These are phyloP conservation scores for Candida ipomoeae DNA, from an alignment of 805 yeast species.

Conservation along the genomic window DNA sequence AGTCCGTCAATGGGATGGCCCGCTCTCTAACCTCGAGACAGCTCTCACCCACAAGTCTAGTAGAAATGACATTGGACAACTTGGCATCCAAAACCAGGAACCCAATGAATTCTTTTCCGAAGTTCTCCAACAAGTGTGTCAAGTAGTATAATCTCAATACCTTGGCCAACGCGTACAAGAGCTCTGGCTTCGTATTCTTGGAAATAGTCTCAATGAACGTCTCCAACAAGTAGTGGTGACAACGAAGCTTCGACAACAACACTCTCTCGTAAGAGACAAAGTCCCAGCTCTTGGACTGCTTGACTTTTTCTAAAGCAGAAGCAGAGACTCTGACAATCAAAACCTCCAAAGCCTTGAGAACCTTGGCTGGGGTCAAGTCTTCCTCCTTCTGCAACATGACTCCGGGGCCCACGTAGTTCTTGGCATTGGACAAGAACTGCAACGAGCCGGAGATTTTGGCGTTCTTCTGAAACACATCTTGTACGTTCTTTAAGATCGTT, in stretches of 20 bases:
- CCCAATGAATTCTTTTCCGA: slow-evolving; percentile 36
- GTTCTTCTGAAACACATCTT: slow-evolving; percentile 21
- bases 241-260: slow-evolving; percentile 38
- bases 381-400: slow-evolving; percentile 6
- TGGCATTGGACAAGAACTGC: slow-evolving; percentile 16
- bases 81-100: slow-evolving; percentile 30
- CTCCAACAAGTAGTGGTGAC: slow-evolving; percentile 39
- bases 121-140: slow-evolving; percentile 24
- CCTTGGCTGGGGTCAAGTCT: slow-evolving; percentile 18
- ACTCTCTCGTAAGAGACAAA: slow-evolving; percentile 35
- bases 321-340: slow-evolving; percentile 33
- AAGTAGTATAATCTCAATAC: slow-evolving; percentile 33
- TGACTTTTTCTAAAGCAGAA: slow-evolving; percentile 26
- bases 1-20: slow-evolving; percentile 18
- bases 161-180: slow-evolving; percentile 23
- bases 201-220: slow-evolving; percentile 24
- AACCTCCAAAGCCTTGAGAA: slow-evolving; percentile 29
- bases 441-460: slow-evolving; percentile 12
- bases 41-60: slow-evolving; percentile 15
- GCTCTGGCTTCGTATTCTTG: slow-evolving; percentile 24
- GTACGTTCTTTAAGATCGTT: slow-evolving; percentile 32
- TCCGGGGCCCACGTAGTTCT: slow-evolving; percentile 3
- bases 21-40: slow-evolving; percentile 16
- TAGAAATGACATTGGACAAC: slow-evolving; percentile 26
- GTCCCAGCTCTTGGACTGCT: slow-evolving; percentile 31